phyloP scores from a whole-genome alignment of 257 asterid species.

The Fraxinus pennsylvanica region DNA sequence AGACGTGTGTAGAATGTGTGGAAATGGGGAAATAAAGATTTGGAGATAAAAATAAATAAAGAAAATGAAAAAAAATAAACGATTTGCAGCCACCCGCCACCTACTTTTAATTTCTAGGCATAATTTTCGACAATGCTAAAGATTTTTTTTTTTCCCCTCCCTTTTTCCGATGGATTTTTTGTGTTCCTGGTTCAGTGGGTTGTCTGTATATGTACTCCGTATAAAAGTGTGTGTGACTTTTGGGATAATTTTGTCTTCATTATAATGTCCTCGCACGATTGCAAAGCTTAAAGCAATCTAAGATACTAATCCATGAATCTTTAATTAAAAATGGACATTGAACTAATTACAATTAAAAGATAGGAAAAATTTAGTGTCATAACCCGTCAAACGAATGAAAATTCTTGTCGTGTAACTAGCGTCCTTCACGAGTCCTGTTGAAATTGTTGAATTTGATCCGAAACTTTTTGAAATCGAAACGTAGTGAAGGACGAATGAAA shows the following conservation, averaged over 20 bases:
- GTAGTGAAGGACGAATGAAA: too few species aligned
- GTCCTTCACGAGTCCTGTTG: too few species aligned
- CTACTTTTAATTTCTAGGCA: conserved; percentile 32
- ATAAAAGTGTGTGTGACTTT: conserved; percentile 28
- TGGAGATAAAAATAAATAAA: conserved; percentile 32
- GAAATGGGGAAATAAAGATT: conserved; percentile 55
- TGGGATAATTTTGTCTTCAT: neutral
- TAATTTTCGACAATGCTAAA: conserved; percentile 32
- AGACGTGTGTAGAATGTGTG: conserved; percentile 41
- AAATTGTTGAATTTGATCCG: too few species aligned
- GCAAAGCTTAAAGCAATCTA: neutral
- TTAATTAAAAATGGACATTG: too few species aligned
- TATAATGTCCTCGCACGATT: neutral
- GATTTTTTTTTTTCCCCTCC: conserved; percentile 16
- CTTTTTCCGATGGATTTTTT: neutral
- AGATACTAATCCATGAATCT: too few species aligned
- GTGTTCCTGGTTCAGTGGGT: neutral
- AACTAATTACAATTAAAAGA: too few species aligned
- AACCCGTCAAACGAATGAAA: too few species aligned
- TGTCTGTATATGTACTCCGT: neutral
- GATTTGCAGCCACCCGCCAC: conserved; percentile 53
- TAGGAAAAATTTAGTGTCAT: too few species aligned
- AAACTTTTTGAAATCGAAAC: too few species aligned
- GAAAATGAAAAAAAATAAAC: conserved; percentile 5
- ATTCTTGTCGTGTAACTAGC: too few species aligned